These are phyloP conservation scores for Neurospora sublineolata DNA, from an alignment of 495 filamentous ascomycete genomes.

Conservation along the genomic window DNA sequence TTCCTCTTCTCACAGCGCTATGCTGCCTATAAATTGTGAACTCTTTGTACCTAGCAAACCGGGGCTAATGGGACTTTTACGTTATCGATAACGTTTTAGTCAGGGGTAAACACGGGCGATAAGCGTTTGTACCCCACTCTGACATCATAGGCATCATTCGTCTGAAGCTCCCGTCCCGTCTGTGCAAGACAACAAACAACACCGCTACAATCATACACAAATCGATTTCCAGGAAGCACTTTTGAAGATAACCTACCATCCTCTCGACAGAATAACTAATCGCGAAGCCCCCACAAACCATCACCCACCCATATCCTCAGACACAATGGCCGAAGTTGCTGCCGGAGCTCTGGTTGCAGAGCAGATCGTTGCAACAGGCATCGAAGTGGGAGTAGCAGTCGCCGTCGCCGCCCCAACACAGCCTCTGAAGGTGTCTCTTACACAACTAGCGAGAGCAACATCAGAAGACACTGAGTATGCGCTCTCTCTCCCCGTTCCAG, in stretches of 20 bases:
- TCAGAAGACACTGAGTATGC: slow-evolving; percentile 11
- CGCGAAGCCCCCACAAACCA: not conserved
- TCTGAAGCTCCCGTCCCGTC: not conserved
- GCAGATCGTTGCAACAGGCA: slow-evolving; percentile 29
- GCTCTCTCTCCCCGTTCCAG: not conserved
- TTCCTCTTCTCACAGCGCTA: not conserved
- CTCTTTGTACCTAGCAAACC: not conserved
- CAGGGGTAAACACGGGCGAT: not conserved
- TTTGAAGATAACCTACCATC: not conserved
- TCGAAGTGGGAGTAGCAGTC: slow-evolving; percentile 26
- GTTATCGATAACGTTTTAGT: not conserved
- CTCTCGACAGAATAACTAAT: not conserved
- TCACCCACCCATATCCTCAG: not conserved
- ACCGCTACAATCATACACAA: not conserved
- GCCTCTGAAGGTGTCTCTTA: slow-evolving; percentile 31
- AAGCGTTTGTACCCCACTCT: not conserved
- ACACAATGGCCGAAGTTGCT: slow-evolving; percentile 26
- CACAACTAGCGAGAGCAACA: slow-evolving; percentile 24
- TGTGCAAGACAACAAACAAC: not conserved
- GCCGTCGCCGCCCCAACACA: slow-evolving; percentile 30
- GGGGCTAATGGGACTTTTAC: not conserved
- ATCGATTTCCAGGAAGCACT: not conserved
- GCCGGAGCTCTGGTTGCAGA: slow-evolving; percentile 31
- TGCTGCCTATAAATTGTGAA: not conserved
- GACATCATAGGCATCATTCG: not conserved